Conservation (phyloP, 1,284 basidiomycete species). For the Hemileia vastatrix region DNA sequence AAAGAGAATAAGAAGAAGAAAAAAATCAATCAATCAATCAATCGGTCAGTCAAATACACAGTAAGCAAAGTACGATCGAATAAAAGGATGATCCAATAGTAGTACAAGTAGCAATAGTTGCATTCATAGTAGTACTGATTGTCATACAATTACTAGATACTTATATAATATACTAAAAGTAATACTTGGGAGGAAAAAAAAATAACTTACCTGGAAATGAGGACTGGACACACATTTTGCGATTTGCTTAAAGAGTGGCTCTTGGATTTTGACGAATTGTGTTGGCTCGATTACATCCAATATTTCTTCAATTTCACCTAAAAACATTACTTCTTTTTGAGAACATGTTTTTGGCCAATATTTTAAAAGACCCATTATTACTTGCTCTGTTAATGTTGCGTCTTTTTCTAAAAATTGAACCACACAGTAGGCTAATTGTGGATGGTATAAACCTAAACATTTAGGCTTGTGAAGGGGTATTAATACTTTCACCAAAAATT, state of each 20-base stretch:
- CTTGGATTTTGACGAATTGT: slow-evolving; percentile 94
- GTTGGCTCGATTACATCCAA: slow-evolving; percentile 92
- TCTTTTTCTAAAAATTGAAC: slow-evolving; percentile 99
- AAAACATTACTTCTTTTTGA: slow-evolving; percentile 99
- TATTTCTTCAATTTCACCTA: slow-evolving; percentile 98
- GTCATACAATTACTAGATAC: too few relatives aligned
- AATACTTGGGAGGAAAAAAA: slow-evolving; percentile 8
- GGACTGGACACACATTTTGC: slow-evolving; percentile 96
- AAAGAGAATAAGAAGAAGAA: background rate
- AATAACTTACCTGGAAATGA: slow-evolving; percentile 70
- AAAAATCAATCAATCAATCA: too few relatives aligned
- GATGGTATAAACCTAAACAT: slow-evolving; percentile 89
- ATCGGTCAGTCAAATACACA: too few relatives aligned
- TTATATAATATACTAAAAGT: too few relatives aligned
- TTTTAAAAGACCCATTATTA: slow-evolving; percentile 83
- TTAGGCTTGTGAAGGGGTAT: slow-evolving; percentile 97
- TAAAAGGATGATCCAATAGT: too few relatives aligned
- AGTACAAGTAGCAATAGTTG: too few relatives aligned
- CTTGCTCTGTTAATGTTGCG: slow-evolving; percentile 79
- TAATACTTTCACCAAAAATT: slow-evolving; percentile 85
- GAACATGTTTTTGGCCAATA: slow-evolving; percentile 99
- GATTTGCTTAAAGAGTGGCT: slow-evolving; percentile 86
- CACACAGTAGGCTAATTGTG: slow-evolving; percentile 95
- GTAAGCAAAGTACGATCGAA: too few relatives aligned
- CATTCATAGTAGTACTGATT: too few relatives aligned